Percentiles rank a stretch among this genome's conserved stretches.
Evolutionary conservation across 208 protist genomes (phyloP).

Genomic region (Trichomonas vaginalis): DNA sequence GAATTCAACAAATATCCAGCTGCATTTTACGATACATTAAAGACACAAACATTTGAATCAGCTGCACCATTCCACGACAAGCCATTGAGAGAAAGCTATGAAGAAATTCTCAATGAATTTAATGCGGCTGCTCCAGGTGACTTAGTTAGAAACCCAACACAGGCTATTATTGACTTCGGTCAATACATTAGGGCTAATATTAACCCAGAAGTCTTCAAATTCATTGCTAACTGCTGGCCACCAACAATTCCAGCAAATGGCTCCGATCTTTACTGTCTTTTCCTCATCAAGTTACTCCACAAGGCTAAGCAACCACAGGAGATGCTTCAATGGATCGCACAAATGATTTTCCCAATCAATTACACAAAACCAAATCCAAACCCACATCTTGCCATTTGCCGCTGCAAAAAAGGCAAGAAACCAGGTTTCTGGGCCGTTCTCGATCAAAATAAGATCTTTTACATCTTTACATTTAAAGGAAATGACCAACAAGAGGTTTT

Average conservation of each 20-base stretch:
- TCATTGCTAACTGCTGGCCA: background rate
- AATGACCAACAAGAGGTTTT: background rate
- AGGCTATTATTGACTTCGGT: background rate
- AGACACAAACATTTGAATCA: background rate
- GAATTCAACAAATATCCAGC: background rate
- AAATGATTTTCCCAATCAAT: background rate
- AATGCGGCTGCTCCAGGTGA: background rate
- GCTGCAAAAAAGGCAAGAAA: background rate
- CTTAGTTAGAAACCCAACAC: background rate
- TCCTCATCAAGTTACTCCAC: background rate
- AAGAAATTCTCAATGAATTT: background rate
- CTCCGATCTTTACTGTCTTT: background rate
- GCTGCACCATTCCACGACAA: background rate
- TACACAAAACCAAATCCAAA: background rate
- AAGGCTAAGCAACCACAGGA: background rate
- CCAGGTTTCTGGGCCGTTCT: background rate
- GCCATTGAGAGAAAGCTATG: background rate
- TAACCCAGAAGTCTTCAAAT: background rate
- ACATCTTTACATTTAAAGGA: background rate
- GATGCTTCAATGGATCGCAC: background rate
- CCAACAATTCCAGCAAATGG: background rate
- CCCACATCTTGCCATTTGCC: background rate
- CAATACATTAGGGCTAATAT: background rate
- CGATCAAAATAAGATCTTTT: background rate
- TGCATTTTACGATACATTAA: background rate